These are phyloP conservation scores for Cystobasidium slooffiae DNA, from an alignment of 1,284 basidiomycete species.

Conservation along the genomic window DNA sequence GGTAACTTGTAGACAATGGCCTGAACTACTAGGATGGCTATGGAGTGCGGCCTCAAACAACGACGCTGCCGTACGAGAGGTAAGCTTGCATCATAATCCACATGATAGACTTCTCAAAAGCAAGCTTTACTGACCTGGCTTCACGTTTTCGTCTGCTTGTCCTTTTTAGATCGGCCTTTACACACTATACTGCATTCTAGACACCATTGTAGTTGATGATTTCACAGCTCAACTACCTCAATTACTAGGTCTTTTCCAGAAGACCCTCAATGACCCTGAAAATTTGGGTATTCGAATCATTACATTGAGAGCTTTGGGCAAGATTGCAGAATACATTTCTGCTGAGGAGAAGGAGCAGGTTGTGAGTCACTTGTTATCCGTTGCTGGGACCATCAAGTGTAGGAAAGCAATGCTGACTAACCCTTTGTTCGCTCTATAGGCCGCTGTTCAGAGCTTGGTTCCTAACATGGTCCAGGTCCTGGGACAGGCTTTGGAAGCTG, in stretches of 20 bases:
- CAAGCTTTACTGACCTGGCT: not conserved
- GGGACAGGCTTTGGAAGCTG: slow-evolving; percentile 79
- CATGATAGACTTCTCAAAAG: not conserved
- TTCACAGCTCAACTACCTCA: slow-evolving; percentile 77
- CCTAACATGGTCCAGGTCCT: slow-evolving; percentile 90
- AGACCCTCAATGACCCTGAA: slow-evolving; percentile 82
- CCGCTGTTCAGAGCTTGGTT: slow-evolving; percentile 85
- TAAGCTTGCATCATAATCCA: slow-evolving; percentile 45
- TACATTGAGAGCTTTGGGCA: slow-evolving; percentile 85
- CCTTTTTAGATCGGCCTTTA: slow-evolving; percentile 77
- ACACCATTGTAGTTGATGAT: slow-evolving; percentile 80
- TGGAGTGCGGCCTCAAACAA: slow-evolving; percentile 75
- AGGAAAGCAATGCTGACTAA: not conserved
- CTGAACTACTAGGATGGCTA: slow-evolving; percentile 85
- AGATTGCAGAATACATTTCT: slow-evolving; percentile 92
- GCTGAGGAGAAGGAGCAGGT: slow-evolving; percentile 84
- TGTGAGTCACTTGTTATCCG: slow-evolving; percentile 64
- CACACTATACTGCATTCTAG: slow-evolving; percentile 89
- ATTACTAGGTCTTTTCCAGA: slow-evolving; percentile 81
- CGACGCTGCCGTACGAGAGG: slow-evolving; percentile 60
- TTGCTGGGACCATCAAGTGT: too few relatives aligned
- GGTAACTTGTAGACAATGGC: slow-evolving; percentile 66
- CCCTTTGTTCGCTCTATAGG: slow-evolving; percentile 59
- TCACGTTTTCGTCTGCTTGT: not conserved
- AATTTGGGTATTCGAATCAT: slow-evolving; percentile 90